Evolutionary conservation across 495 filamentous ascomycete genomes (phyloP).

Genomic region (Sporormia fimetaria): DNA sequence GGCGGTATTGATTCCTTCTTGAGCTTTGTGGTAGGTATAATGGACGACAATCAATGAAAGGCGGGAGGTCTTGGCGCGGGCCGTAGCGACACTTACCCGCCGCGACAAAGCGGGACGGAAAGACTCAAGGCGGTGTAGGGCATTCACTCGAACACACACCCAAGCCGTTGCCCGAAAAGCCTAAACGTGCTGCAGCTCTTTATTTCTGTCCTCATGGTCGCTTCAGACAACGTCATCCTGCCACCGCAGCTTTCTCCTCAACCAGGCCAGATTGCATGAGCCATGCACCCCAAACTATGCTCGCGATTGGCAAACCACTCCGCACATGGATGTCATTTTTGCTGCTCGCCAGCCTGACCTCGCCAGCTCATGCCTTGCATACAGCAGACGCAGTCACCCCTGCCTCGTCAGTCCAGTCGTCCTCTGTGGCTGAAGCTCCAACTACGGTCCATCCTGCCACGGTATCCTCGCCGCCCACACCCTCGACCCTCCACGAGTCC

Average conservation of each 20-base stretch:
- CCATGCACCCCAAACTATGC: constrained; percentile 27
- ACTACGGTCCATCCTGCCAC: not conserved
- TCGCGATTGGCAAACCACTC: constrained; percentile 24
- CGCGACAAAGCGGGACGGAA: too few species aligned
- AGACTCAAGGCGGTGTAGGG: too few species aligned
- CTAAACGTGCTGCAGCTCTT: too few species aligned
- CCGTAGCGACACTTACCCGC: too few species aligned
- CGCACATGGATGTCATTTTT: constrained; percentile 18
- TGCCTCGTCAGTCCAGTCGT: not conserved
- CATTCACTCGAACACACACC: too few species aligned
- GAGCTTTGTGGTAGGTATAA: too few species aligned
- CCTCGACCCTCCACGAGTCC: constrained; percentile 6
- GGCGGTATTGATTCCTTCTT: too few species aligned
- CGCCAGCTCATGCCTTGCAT: constrained; percentile 5
- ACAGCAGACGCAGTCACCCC: constrained; percentile 16
- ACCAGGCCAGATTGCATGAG: constrained; percentile 14
- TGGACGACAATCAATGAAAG: too few species aligned
- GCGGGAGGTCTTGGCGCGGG: too few species aligned
- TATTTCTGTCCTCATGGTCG: too few species aligned
- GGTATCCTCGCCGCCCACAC: constrained; percentile 2
- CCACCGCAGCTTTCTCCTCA: constrained; percentile 11
- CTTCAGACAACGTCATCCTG: too few species aligned
- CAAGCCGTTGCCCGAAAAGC: too few species aligned
- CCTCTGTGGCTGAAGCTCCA: not conserved
- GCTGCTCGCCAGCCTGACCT: constrained; percentile 17